Percentiles rank a stretch among this genome's conserved stretches.
Evolutionary conservation across 305 asterid species (phyloP).

Genomic region (Plantago rigida): DNA sequence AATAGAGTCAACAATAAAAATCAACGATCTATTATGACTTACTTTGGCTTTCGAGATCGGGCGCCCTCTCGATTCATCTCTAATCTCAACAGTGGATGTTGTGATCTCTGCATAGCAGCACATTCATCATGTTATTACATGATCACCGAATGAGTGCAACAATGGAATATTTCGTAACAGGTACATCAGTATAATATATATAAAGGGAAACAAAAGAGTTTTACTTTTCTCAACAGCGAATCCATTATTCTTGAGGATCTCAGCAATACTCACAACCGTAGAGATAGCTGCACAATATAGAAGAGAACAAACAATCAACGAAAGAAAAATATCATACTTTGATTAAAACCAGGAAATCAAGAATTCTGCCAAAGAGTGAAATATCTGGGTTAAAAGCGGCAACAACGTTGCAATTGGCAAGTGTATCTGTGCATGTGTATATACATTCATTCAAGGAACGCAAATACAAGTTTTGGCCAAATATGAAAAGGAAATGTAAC

Average conservation of each 20-base stretch:
- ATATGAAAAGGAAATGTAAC: too few species aligned
- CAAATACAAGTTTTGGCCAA: too few species aligned
- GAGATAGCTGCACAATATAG: slow-evolving; percentile 53
- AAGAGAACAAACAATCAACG: slow-evolving; percentile 10
- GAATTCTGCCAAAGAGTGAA: neutral
- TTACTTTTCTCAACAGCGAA: slow-evolving; percentile 68
- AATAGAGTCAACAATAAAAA: neutral
- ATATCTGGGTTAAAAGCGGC: neutral
- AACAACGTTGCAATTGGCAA: neutral
- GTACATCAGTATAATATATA: slow-evolving; percentile 5
- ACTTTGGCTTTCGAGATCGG: slow-evolving; percentile 44
- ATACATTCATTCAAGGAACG: too few species aligned
- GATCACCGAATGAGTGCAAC: neutral
- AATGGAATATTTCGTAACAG: neutral
- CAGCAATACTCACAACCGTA: slow-evolving; percentile 68
- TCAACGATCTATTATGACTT: slow-evolving; percentile 5
- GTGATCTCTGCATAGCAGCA: slow-evolving; percentile 30
- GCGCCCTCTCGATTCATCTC: slow-evolving; percentile 37
- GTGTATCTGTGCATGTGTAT: too few species aligned
- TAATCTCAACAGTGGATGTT: slow-evolving; percentile 44
- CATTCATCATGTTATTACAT: slow-evolving; percentile 10
- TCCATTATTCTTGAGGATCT: slow-evolving; percentile 67
- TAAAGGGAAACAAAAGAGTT: slow-evolving; percentile 18
- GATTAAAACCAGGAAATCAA: neutral
- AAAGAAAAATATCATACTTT: slow-evolving; percentile 13